Evolutionary conservation across 2,329 filamentous ascomycete genomes (phyloP), one percentile per base, ranked within the genome.

Genomic region (Aspergillus caelatus): DNA sequence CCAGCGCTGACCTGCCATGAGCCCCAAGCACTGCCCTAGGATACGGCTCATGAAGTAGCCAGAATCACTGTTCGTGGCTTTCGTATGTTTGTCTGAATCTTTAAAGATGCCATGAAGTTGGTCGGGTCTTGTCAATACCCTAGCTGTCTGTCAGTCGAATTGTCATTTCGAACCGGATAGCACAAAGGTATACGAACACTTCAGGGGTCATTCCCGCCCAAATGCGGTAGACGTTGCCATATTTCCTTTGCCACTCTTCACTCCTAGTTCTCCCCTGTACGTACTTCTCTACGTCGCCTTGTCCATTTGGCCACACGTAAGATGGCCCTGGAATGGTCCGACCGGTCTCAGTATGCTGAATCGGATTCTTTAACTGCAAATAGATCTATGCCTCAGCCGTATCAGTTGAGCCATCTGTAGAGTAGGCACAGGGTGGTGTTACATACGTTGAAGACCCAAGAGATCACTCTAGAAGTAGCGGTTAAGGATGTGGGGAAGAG

Each of bases 1-100:
- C 54, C 54, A 57, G 7, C 54, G 54, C 34, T 28, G 54, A 57
- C 54, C 54, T 6, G 54, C 54, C 54, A 82, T 69, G 1, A 83
- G 70, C 0, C 81, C 81, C 0, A 84, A 59, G 63, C 82, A 83
- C 54, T 75, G 61, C 0, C 82, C 82, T 0, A 84, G 74, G 0
- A 84, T 69, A 41, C 79, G 65, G 46, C 76, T 67, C 69, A 83
- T 68, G 1, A 78, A 61, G n/a, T 70, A 80, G 1, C 82, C 82
- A 0, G 76, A 74, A 64, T 83, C 73, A 62, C 81, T 82, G 61
- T 76, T 74, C 2, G 62, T 43, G 2, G 80, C 81, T 65, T 84
- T 83, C 23, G 62, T 48, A 65, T 84, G 81, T 45, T 69, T 74
- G 60, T 83, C 72, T 0, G 82, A 84, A 64, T 84, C 82, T 36